Conservation (phyloP, 768 basidiomycete species). For the Lentinus tigrinus region DNA sequence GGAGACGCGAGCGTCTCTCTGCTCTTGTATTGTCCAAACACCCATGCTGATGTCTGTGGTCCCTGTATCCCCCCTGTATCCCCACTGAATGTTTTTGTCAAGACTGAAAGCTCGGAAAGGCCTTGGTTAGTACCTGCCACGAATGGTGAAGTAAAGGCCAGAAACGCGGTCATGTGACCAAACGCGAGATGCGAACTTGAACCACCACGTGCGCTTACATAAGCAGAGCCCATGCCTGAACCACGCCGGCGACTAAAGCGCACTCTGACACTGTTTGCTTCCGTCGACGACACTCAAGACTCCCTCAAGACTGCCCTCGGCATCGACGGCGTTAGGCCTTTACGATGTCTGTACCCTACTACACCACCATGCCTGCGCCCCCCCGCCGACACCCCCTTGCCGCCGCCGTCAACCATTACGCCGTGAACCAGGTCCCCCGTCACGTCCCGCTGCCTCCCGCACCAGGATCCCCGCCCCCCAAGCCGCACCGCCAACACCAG, state of each 20-base stretch:
- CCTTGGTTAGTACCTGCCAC: no score
- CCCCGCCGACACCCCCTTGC: constrained; percentile 30
- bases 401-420: constrained; percentile 22
- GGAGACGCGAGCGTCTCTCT: no score
- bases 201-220: constrained; percentile 24
- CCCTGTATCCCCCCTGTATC: no score
- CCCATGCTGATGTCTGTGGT: no score
- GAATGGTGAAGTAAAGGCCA: no score
- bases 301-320: constrained; percentile 4
- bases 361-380: constrained; percentile 23
- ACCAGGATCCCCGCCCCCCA: constrained; percentile 18
- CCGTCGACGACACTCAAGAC: constrained; percentile 8
- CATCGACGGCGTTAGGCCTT: constrained; percentile 32
- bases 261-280: background rate
- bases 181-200: constrained; percentile 25
- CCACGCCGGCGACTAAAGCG: constrained; percentile 5
- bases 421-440: constrained; percentile 20
- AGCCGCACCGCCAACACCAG: constrained; percentile 4
- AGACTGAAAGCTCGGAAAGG: no score
- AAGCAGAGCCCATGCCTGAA: constrained; percentile 20
- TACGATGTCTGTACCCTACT: constrained; percentile 24
- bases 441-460: constrained; percentile 4
- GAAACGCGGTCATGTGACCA: constrained; percentile 21
- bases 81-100: no score
- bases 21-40: no score